These are phyloP conservation scores for Huntiella savannae DNA, from an alignment of 2,329 filamentous ascomycete genomes.

Conservation along the genomic window DNA sequence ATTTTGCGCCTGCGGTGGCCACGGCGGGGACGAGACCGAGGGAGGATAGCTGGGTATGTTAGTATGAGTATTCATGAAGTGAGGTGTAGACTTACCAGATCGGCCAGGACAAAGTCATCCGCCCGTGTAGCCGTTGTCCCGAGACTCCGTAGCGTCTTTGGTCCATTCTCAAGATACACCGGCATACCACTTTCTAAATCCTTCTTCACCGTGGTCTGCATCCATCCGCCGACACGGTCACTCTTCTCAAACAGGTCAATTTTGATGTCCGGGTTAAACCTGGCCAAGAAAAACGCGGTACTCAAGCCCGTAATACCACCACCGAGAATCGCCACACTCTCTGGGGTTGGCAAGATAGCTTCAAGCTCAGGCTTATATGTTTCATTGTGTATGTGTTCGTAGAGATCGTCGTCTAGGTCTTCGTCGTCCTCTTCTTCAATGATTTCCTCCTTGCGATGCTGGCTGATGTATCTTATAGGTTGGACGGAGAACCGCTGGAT, in stretches of 20 bases:
- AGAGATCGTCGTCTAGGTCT: neutral
- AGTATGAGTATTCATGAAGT: neutral
- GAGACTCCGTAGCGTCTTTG: conserved; percentile 51
- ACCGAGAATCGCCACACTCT: conserved; percentile 48
- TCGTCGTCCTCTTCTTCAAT: conserved; percentile 1
- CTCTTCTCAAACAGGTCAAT: conserved; percentile 28
- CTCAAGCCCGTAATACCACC: conserved; percentile 70
- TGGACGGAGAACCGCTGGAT: neutral
- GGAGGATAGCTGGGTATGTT: conserved; percentile 3
- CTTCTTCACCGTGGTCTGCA: conserved; percentile 45
- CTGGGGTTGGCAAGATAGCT: conserved; percentile 10
- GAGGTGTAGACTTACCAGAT: conserved; percentile 36
- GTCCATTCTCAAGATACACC: conserved; percentile 29
- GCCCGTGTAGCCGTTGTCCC: conserved; percentile 23
- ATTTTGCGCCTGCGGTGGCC: conserved; percentile 7
- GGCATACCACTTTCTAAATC: conserved; percentile 15
- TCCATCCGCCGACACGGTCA: conserved; percentile 62
- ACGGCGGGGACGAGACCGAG: conserved; percentile 9
- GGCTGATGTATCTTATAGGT: neutral
- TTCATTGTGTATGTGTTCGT: neutral
- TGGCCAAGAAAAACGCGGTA: conserved; percentile 56
- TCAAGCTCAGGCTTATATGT: too few species aligned
- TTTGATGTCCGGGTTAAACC: conserved; percentile 17
- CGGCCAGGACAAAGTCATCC: conserved; percentile 47
- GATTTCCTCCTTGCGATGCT: neutral